phyloP scores from a whole-genome alignment of 305 asterid species.

The Fraxinus ornus region DNA sequence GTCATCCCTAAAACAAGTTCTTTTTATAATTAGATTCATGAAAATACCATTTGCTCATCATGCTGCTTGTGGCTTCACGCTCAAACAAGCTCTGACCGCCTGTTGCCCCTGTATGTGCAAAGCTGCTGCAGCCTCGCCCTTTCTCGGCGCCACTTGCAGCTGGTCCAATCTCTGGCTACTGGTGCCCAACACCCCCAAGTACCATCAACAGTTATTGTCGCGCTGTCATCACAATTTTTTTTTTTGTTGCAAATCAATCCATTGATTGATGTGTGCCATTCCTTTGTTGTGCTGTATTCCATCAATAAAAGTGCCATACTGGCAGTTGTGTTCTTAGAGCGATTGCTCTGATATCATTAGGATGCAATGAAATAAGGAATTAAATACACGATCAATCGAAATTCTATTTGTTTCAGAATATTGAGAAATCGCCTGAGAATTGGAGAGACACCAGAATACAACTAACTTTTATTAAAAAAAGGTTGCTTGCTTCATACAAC shows the following conservation, averaged over 20 bases:
- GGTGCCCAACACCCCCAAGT: background rate
- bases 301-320: background rate
- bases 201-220: background rate
- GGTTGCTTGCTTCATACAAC: background rate
- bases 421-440: background rate
- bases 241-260: background rate
- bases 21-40: background rate
- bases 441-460: background rate
- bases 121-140: background rate
- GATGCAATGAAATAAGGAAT: background rate
- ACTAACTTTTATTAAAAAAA: background rate
- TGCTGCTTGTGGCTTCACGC: background rate
- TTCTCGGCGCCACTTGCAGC: background rate
- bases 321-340: background rate
- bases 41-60: background rate
- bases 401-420: background rate
- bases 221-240: background rate
- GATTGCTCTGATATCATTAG: background rate
- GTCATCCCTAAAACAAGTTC: background rate
- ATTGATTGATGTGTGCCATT: background rate
- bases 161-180: background rate
- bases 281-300: background rate
- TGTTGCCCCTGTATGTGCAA: background rate
- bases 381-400: background rate
- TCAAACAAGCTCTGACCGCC: background rate